These are phyloP conservation scores for Pseudopithomyces chartarum DNA, from an alignment of 2,329 filamentous ascomycete genomes.

Conservation along the genomic window DNA sequence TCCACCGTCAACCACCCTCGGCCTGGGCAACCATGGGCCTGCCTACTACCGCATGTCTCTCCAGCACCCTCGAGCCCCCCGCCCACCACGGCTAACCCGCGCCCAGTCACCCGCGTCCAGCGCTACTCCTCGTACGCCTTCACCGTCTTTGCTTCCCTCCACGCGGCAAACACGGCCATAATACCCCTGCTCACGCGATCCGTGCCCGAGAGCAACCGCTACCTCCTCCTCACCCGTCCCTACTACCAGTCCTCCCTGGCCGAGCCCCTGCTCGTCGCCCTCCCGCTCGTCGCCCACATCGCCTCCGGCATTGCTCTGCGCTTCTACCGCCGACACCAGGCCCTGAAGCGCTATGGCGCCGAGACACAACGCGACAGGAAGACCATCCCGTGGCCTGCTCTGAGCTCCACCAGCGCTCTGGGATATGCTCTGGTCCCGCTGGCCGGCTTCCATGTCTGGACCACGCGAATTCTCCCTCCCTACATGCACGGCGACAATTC, in stretches of 20 bases:
- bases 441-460: conserved; percentile 71
- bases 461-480: conserved; percentile 78
- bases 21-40: conserved; percentile 70
- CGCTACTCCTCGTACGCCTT: conserved; percentile 80
- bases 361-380: conserved; percentile 60
- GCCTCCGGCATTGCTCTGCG: conserved; percentile 77
- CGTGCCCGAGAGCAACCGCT: conserved; percentile 76
- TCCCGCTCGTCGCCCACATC: conserved; percentile 78
- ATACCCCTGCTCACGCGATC: conserved; percentile 41
- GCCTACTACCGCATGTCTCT: conserved; percentile 72
- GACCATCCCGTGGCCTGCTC: conserved; percentile 66
- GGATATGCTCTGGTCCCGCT: conserved; percentile 74
- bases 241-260: conserved; percentile 81
- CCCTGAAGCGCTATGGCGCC: conserved; percentile 75
- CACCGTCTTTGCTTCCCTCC: conserved; percentile 50
- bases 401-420: conserved; percentile 72
- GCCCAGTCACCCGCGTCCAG: conserved; percentile 74
- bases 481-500: conserved; percentile 81
- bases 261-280: conserved; percentile 77
- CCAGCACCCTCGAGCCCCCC: background rate
- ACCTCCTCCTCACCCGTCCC: conserved; percentile 87
- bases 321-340: conserved; percentile 72
- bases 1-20: conserved; percentile 49
- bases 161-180: conserved; percentile 54
- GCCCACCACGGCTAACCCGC: background rate